Base-by-base conservation (phyloP, 169 alveolate genomes). In the Blepharisma undulans region DNA sequence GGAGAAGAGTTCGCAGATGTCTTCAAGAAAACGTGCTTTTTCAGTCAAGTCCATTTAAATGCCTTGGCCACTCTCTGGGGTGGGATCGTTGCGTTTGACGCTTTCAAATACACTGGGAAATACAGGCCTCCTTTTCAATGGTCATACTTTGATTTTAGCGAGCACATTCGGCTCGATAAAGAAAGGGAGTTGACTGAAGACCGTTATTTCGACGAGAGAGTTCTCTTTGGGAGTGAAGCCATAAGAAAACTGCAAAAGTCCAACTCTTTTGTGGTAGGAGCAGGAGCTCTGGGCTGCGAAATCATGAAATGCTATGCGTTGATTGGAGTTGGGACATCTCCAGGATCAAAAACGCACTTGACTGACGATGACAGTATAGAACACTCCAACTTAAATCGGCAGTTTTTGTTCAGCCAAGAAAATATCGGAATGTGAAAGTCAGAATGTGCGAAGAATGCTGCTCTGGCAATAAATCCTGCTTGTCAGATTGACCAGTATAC, bases 271-370 rank as follows among this genome's bases (percentile, higher is more conserved):
- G 12, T 76, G 27, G 99, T 98, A 18, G 99, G 99, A n/a, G 99
- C 99, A 60, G 99, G 99, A 0, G 99, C 99, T 19, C 95, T 99
- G 72, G 99, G 99, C 18, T 99, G 99, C 91, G 99, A 99, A 93
- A 98, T 97, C 81, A 95, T 99, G 91, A 99, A 99, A 95, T 96
- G 97, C 80, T 98, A 98, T 95, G 99, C 99, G 6, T 96, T 99
- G 30, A 95, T 99, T 97, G 99, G 99, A 14, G 93, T 99, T 77
- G 99, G 99, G 33, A n/a, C n/a, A n/a, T 96, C 98, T 90, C 96
- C 96, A 7, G 92, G 95, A 27, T 99, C 99, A 25, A 78, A 94
- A 81, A 94, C 99, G 21, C 95, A 98, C 0, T 98, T 98, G 32
- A 98, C 99, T 10, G 99, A 99, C 94, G 99, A 98, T 94, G 99